Conservation (phyloP, 108 stramenopile genomes). For the Fragilaria crotonensis region DNA sequence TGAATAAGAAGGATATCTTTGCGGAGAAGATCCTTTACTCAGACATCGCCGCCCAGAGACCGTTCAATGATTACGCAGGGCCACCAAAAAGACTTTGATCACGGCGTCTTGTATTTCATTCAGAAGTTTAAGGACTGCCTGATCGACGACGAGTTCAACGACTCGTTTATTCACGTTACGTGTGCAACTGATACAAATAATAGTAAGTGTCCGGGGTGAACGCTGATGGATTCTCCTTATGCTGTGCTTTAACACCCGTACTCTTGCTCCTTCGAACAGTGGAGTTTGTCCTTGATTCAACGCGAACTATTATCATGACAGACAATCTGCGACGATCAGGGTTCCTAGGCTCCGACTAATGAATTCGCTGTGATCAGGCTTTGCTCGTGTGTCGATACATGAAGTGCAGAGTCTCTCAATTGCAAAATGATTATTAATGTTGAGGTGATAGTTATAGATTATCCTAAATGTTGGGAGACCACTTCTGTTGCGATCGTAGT, state of each 20-base stretch:
- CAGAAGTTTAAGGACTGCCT: slow-evolving; percentile 90
- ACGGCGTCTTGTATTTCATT: slow-evolving; percentile 87
- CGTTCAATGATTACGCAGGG: slow-evolving; percentile 80
- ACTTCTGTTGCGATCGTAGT: too few relatives aligned
- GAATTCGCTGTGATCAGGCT: too few relatives aligned
- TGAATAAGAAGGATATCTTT: slow-evolving; percentile 98
- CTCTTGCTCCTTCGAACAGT: slow-evolving; percentile 18
- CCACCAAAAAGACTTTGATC: slow-evolving; percentile 80
- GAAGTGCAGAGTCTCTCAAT: too few relatives aligned
- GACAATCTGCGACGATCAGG: slow-evolving; percentile 87
- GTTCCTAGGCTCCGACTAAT: slow-evolving; percentile 77
- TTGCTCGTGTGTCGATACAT: too few relatives aligned
- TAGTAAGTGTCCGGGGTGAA: slow-evolving; percentile 29
- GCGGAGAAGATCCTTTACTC: slow-evolving; percentile 89
- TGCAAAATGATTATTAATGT: neutral
- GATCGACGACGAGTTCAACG: slow-evolving; percentile 79
- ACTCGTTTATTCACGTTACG: slow-evolving; percentile 92
- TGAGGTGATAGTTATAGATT: too few relatives aligned
- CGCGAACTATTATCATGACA: slow-evolving; percentile 90
- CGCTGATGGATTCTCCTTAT: too few relatives aligned
- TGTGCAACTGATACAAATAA: slow-evolving; percentile 98
- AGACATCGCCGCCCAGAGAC: slow-evolving; percentile 68
- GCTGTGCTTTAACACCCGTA: slow-evolving; percentile 1
- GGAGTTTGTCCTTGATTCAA: slow-evolving; percentile 88
- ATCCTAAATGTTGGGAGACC: too few relatives aligned